Evolutionary conservation across 495 filamentous ascomycete species (phyloP).

Genomic region (Penicillium ucsense): DNA sequence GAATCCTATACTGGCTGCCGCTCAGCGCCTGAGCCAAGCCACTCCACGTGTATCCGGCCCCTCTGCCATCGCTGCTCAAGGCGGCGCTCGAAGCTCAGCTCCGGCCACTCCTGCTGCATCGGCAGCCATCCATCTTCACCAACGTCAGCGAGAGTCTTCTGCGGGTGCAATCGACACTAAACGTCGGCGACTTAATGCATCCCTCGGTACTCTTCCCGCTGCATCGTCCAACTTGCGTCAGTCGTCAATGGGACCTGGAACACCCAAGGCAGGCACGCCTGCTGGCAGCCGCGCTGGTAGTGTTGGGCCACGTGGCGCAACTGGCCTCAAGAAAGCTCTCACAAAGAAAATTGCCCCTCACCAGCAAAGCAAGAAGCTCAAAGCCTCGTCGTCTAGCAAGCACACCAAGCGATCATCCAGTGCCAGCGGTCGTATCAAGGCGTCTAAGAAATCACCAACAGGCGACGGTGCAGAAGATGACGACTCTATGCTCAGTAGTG

Average conservation of each 20-base stretch:
- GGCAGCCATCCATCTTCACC: constrained; percentile 46
- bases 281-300: constrained; percentile 57
- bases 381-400: constrained; percentile 40
- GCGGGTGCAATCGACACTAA: constrained; percentile 64
- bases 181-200: constrained; percentile 58
- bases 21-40: constrained; percentile 39
- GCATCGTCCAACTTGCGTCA: constrained; percentile 71
- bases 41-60: constrained; percentile 15
- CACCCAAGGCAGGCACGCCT: constrained; percentile 70
- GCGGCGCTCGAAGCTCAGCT: constrained; percentile 39
- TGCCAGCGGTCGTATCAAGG: constrained; percentile 27
- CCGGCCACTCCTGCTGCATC: constrained; percentile 57
- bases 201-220: constrained; percentile 53
- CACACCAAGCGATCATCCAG: constrained; percentile 45
- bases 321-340: constrained; percentile 38
- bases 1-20: constrained; percentile 32
- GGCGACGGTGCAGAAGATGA: constrained; percentile 61
- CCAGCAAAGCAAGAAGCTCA: constrained; percentile 49
- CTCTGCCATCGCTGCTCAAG: constrained; percentile 19
- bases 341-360: constrained; percentile 61
- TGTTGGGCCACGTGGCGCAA: constrained; percentile 48
- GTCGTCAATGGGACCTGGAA: constrained; percentile 73
- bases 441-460: constrained; percentile 49
- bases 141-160: constrained; percentile 66
- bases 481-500: constrained; percentile 45